These are phyloP conservation scores for Botrytis deweyae DNA, from an alignment of 2,329 filamentous ascomycete genomes.

Conservation along the genomic window DNA sequence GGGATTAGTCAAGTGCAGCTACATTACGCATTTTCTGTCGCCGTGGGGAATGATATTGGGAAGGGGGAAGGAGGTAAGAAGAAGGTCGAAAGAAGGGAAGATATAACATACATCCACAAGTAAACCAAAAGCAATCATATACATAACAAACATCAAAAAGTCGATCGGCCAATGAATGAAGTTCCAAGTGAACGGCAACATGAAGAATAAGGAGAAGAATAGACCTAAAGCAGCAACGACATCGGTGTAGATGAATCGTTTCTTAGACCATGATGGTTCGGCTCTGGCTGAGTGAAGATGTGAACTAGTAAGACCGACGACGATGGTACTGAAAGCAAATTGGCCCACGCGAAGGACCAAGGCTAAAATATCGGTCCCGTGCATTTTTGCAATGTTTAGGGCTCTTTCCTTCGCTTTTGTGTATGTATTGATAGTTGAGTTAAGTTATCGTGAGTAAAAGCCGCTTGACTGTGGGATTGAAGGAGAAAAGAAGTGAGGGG, in stretches of 20 bases:
- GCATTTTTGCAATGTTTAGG: background rate
- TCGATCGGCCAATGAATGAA: conserved; percentile 74
- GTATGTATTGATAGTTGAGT: background rate
- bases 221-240: conserved; percentile 60
- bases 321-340: conserved; percentile 10
- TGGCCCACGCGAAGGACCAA: conserved; percentile 4
- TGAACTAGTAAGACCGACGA: conserved; percentile 3
- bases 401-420: background rate
- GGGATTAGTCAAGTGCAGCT: background rate
- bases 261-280: conserved; percentile 7
- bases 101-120: conserved; percentile 12
- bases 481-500: background rate
- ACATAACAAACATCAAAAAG: conserved; percentile 64
- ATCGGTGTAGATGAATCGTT: conserved; percentile 23
- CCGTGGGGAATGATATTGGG: fast-evolving
- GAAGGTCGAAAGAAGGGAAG: background rate
- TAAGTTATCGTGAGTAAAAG: background rate
- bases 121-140: conserved; percentile 54
- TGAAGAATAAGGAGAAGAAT: conserved; percentile 67
- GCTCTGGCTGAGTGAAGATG: background rate
- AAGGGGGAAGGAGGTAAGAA: too few relatives aligned
- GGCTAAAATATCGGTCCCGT: background rate
- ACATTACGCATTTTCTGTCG: too few relatives aligned
- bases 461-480: background rate
- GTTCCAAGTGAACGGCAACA: conserved; percentile 66